Conservation (phyloP, 1,284 basidiomycete species). For the Phellopilus nigrolimitatus region DNA sequence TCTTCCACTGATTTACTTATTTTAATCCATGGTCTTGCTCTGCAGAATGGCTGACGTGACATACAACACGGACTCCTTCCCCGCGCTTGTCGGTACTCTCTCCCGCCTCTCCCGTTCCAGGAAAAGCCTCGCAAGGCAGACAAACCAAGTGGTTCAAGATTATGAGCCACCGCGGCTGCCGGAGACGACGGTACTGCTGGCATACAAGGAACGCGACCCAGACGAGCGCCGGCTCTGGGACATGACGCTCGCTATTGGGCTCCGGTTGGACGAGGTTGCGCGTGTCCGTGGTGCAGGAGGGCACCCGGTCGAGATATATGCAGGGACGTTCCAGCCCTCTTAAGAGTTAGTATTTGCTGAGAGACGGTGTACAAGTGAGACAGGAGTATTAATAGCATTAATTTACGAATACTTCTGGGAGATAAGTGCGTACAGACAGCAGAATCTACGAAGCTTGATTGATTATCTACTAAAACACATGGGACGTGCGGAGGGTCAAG, state of each 20-base stretch:
- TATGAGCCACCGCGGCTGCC: too few species aligned
- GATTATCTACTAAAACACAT: too few species aligned
- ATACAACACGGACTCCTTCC: constrained; percentile 83
- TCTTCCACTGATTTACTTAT: neutral
- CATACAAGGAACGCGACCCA: constrained; percentile 78
- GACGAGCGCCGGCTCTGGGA: constrained; percentile 72
- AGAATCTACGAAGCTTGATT: too few species aligned
- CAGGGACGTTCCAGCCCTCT: constrained; percentile 38
- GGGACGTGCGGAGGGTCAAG: too few species aligned
- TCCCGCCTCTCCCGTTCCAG: constrained; percentile 36
- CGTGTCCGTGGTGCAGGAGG: constrained; percentile 51
- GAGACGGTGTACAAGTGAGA: too few species aligned
- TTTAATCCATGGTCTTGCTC: too few species aligned
- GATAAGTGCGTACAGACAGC: too few species aligned
- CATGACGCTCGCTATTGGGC: constrained; percentile 43
- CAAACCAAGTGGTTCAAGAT: too few species aligned
- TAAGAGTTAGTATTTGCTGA: too few species aligned
- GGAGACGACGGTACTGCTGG: constrained; percentile 59
- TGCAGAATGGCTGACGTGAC: constrained; percentile 84
- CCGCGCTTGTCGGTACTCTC: constrained; percentile 57
- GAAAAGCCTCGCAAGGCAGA: constrained; percentile 24
- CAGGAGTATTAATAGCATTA: too few species aligned
- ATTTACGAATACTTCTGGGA: neutral
- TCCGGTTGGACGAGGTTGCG: constrained; percentile 53
- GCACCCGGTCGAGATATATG: constrained; percentile 70